Evolutionary conservation across 2,329 filamentous ascomycete species (phyloP).

Genomic region (Pleomassaria siparia): DNA sequence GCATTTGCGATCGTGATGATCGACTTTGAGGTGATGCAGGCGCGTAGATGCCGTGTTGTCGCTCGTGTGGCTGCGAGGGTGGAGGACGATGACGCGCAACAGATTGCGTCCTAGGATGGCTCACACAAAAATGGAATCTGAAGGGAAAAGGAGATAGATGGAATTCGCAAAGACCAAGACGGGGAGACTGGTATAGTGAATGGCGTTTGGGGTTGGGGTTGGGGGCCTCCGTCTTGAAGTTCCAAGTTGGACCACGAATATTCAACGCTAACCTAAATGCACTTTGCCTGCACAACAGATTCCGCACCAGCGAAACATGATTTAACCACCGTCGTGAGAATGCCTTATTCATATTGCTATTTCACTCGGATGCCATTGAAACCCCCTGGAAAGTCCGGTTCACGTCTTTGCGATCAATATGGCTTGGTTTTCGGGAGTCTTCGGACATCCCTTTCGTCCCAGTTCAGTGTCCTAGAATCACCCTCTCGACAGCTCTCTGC

Average conservation of each 20-base stretch:
- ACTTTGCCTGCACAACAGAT: conserved; percentile 4
- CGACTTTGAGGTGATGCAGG: conserved; percentile 20
- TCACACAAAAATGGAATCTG: conserved; percentile 1
- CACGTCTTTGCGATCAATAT: conserved; percentile 7
- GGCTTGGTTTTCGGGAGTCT: conserved; percentile 34
- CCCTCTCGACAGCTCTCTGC: conserved; percentile 19
- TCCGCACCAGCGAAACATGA: neutral
- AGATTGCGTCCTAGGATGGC: conserved; percentile 12
- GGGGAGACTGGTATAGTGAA: conserved; percentile 1
- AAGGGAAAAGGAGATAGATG: neutral
- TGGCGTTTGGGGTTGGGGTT: conserved; percentile 1
- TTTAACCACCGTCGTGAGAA: conserved; percentile 10
- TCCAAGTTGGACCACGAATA: conserved; percentile 4
- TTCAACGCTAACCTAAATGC: neutral
- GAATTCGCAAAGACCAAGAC: neutral
- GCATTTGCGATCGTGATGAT: conserved; percentile 23
- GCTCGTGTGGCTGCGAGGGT: conserved; percentile 8
- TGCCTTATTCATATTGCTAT: conserved; percentile 2
- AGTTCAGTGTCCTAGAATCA: conserved; percentile 15
- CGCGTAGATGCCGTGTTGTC: conserved; percentile 17
- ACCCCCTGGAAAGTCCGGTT: conserved; percentile 3
- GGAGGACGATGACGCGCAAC: conserved; percentile 14
- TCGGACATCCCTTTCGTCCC: conserved; percentile 7
- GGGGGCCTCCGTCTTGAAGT: neutral
- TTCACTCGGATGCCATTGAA: conserved; percentile 1